phyloP scores from a whole-genome alignment of 768 basidiomycete species.

The Boletus vermiculosoides region DNA sequence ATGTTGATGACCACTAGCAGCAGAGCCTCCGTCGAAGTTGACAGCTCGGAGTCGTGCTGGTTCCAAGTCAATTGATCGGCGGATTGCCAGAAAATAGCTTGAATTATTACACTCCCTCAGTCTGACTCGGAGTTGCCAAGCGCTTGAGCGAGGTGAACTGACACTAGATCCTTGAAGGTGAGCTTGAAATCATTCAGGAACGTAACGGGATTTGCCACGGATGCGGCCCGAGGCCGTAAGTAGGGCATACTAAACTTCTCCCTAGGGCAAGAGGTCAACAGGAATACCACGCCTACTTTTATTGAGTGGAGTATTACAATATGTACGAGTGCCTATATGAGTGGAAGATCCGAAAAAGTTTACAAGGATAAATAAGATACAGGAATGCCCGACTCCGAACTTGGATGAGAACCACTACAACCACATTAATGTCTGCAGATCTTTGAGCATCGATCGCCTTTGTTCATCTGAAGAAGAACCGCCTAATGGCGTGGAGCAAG shows the following conservation, averaged over 20 bases:
- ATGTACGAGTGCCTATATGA: neutral
- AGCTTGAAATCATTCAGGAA: neutral
- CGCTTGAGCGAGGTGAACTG: neutral
- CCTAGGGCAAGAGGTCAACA: neutral
- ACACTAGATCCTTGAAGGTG: neutral
- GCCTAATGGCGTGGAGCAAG: neutral
- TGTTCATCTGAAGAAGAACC: neutral
- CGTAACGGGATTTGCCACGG: neutral
- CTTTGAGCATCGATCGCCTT: neutral
- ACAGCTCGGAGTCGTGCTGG: neutral
- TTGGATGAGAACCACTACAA: neutral
- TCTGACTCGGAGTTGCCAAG: neutral
- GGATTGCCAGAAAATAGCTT: neutral
- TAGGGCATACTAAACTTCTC: neutral
- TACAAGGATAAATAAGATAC: constrained; percentile 2
- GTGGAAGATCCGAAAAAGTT: neutral
- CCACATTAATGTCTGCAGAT: neutral
- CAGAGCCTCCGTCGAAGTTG: neutral
- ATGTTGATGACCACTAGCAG: neutral
- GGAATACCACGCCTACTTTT: neutral
- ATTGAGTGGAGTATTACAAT: neutral
- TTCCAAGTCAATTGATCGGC: neutral
- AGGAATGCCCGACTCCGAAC: neutral
- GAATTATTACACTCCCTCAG: neutral
- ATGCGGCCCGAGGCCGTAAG: neutral